Evolutionary conservation across 352 stramenopile species (phyloP).

Genomic region (Pythium aquatile): DNA sequence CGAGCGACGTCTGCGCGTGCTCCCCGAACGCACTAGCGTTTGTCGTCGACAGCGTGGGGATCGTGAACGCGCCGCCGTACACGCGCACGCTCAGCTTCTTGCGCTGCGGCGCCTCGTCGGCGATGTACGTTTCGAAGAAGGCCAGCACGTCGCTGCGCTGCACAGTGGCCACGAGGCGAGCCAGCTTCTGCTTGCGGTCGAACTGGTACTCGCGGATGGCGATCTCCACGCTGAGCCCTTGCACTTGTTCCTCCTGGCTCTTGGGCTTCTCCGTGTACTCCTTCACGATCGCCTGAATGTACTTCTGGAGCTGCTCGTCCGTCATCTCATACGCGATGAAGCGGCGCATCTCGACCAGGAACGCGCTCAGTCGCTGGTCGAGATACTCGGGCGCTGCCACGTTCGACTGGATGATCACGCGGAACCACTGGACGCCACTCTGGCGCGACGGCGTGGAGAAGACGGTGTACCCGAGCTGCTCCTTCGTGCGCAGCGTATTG

Average conservation of each 20-base stretch:
- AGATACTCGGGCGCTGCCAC: slow-evolving; percentile 61
- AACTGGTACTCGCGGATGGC: slow-evolving; percentile 72
- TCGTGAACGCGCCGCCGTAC: slow-evolving; percentile 30
- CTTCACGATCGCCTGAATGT: slow-evolving; percentile 65
- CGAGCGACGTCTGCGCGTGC: slow-evolving; percentile 7
- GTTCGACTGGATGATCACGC: slow-evolving; percentile 78
- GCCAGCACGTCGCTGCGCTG: slow-evolving; percentile 50
- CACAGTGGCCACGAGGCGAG: slow-evolving; percentile 40
- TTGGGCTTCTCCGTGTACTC: slow-evolving; percentile 69
- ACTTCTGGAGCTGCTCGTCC: slow-evolving; percentile 39
- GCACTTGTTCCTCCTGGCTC: slow-evolving; percentile 60
- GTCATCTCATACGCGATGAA: slow-evolving; percentile 34
- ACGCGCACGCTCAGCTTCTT: slow-evolving; percentile 62
- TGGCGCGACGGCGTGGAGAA: slow-evolving; percentile 50
- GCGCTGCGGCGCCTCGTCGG: slow-evolving; percentile 21
- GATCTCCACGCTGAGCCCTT: slow-evolving; percentile 62
- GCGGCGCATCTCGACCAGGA: slow-evolving; percentile 43
- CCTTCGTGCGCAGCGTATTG: slow-evolving; percentile 57
- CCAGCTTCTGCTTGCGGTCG: slow-evolving; percentile 42
- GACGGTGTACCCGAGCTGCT: slow-evolving; percentile 72
- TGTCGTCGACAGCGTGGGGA: not conserved
- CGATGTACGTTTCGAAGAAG: slow-evolving; percentile 67
- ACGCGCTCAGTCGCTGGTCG: slow-evolving; percentile 67
- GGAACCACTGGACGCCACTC: slow-evolving; percentile 59
- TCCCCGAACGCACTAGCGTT: not conserved